A percentile compares a stretch with the other conserved stretches of the same genome.
Evolutionary conservation across 106 monocot species (phyloP).

Genomic region (Platanthera guangdongensis): DNA sequence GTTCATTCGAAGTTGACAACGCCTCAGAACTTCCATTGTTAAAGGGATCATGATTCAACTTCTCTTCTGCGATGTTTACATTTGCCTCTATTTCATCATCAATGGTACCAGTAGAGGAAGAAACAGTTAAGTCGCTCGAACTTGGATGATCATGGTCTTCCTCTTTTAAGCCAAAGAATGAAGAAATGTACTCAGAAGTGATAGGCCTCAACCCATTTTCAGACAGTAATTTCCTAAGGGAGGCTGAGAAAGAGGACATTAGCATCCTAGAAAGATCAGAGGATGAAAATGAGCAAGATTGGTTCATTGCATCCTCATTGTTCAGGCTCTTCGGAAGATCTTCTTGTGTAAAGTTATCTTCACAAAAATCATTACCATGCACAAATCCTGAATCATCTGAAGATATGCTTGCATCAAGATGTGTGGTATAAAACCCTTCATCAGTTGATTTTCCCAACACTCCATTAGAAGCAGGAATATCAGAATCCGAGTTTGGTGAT

Average conservation of each 20-base stretch:
- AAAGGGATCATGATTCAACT: conserved; percentile 14
- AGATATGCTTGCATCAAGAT: conserved; percentile 4
- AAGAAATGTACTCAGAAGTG: conserved; percentile 25
- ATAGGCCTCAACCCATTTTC: conserved; percentile 11
- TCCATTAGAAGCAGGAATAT: conserved; percentile 35
- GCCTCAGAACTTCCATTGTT: conserved; percentile 12
- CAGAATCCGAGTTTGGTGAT: conserved; percentile 6
- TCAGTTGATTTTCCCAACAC: conserved; percentile 15
- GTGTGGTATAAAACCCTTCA: neutral
- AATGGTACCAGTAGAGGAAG: conserved; percentile 18
- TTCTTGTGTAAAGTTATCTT: conserved; percentile 7
- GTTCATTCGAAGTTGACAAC: conserved; percentile 18
- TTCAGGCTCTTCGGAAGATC: neutral
- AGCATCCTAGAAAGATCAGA: conserved; percentile 20
- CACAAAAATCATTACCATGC: conserved; percentile 12
- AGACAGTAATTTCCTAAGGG: conserved; percentile 24
- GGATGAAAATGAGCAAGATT: conserved; percentile 2
- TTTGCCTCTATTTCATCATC: conserved; percentile 18
- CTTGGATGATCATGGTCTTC: conserved; percentile 17
- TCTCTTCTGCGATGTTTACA: conserved; percentile 14
- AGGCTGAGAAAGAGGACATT: conserved; percentile 36
- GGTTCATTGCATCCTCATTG: neutral
- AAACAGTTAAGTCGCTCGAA: conserved; percentile 6
- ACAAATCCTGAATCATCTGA: neutral
- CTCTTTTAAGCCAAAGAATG: conserved; percentile 11